Conservation (phyloP, 257 asterid genomes). For the Nemophila menziesii region DNA sequence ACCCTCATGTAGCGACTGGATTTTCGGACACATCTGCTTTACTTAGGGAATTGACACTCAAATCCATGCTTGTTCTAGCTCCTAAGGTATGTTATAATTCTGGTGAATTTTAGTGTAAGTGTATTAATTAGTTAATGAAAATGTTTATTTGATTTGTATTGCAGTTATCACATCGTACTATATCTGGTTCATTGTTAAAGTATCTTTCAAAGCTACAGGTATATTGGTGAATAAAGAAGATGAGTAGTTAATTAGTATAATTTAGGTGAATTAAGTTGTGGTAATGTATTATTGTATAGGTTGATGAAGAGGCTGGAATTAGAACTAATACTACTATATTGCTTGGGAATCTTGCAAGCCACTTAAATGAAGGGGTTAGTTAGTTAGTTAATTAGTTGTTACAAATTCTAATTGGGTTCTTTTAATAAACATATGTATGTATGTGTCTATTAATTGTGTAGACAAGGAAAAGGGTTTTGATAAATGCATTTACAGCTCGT, state of each 20-base stretch:
- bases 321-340: constrained; percentile 94
- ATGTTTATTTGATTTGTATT: constrained; percentile 1
- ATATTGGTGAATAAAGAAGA: constrained; percentile 5
- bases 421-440: not conserved
- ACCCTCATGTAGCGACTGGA: constrained; percentile 91
- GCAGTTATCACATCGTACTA: constrained; percentile 97
- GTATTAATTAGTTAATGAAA: not conserved
- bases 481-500: constrained; percentile 93
- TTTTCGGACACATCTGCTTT: constrained; percentile 95
- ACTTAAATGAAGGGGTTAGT: constrained; percentile 96
- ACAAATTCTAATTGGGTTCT: too few relatives aligned
- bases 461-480: constrained; percentile 93
- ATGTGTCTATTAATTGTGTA: constrained; percentile 20
- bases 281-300: constrained; percentile 44
- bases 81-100: constrained; percentile 61
- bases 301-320: constrained; percentile 97
- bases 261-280: constrained; percentile 8
- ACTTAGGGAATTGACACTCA: constrained; percentile 86
- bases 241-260: not conserved
- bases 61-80: constrained; percentile 94
- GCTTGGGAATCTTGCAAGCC: constrained; percentile 90
- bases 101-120: not conserved
- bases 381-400: constrained; percentile 7
- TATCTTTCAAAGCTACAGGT: constrained; percentile 98
- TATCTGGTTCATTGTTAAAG: constrained; percentile 79